Base-by-base conservation (phyloP, 257 asterid species). In the Linaria vulgaris region DNA sequence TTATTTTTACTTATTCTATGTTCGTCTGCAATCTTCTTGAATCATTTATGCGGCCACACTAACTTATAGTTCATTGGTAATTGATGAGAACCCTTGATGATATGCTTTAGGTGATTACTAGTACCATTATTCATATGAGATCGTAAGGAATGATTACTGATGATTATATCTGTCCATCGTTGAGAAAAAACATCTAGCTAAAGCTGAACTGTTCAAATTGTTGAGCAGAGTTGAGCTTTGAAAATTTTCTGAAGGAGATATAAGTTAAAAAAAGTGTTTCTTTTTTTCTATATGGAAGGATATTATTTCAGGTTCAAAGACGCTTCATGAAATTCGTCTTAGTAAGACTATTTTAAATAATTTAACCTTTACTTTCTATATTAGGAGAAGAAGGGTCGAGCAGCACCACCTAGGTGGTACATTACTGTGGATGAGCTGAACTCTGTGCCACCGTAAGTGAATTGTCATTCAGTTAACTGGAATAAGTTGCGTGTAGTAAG, bases 391-490 rank as follows among this genome's bases (percentile, higher is more conserved):
- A 92, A 87, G 73, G 82, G 84, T 21, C 87, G 97, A 56, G 81
- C 83, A 6, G 47, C 96, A 43, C 88, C 95, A 12, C 99, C 95
- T 27, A 68, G 75, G 58, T 92, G 96, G 95, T 78, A 85, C 71
- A 63, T 92, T 59, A 85, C 82, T 57, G 77, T 72, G 9, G 95
- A 83, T n/a, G 99, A 92, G 72, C 84, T 92, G 69, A 80, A 79
- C 76, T 67, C 91, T 38, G 80, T 89, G 81, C 88, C 99, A 68
- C 50, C 89, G 97, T 92, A 76, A 89, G 97, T 77, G 62, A 57
- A 48, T 46, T 69, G 58, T 56, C 21, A 48, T 43, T 74, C 47
- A 20, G 55, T 19, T 31, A 11, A 10, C 50, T 38, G 43, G 38
- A 12, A 41, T 63, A 14, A 44, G 49, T 2, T 44, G 49, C 17